These are phyloP conservation scores for Mesembryanthemum crystallinum DNA, from an alignment of 148 eudicot genomes.

Conservation along the genomic window DNA sequence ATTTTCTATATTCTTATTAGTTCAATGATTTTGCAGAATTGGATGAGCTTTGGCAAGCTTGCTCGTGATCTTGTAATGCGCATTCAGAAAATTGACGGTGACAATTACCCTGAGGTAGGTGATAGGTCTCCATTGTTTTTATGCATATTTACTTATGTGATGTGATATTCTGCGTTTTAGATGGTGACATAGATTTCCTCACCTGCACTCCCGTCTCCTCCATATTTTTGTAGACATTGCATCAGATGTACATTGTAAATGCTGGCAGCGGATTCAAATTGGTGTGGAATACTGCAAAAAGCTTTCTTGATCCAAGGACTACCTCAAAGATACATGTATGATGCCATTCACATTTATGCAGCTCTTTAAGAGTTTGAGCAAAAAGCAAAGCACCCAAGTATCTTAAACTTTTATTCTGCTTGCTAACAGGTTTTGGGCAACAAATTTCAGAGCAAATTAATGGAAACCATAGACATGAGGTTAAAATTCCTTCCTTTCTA, in stretches of 20 bases:
- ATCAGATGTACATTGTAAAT: slow-evolving; percentile 92
- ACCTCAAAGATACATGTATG: slow-evolving; percentile 85
- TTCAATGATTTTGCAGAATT: slow-evolving; percentile 52
- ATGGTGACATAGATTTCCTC: background rate
- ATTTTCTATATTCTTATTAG: slow-evolving; percentile 18
- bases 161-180: background rate
- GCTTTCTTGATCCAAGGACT: slow-evolving; percentile 87
- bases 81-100: slow-evolving; percentile 91
- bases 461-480: slow-evolving; percentile 79
- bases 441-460: slow-evolving; percentile 65
- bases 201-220: background rate
- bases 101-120: slow-evolving; percentile 91
- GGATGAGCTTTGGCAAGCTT: slow-evolving; percentile 94
- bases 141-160: background rate
- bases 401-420: slow-evolving; percentile 14
- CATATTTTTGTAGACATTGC: slow-evolving; percentile 58
- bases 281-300: slow-evolving; percentile 71
- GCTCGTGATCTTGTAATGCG: slow-evolving; percentile 88
- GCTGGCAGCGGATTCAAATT: slow-evolving; percentile 88
- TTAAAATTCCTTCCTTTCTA: slow-evolving; percentile 25
- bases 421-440: slow-evolving; percentile 70
- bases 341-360: slow-evolving; percentile 3
- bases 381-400: background rate
- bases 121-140: slow-evolving; percentile 35
- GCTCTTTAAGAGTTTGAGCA: background rate